Evolutionary conservation across 345 rosid genomes (phyloP).

Genomic region (Xanthoceras sorbifolium): DNA sequence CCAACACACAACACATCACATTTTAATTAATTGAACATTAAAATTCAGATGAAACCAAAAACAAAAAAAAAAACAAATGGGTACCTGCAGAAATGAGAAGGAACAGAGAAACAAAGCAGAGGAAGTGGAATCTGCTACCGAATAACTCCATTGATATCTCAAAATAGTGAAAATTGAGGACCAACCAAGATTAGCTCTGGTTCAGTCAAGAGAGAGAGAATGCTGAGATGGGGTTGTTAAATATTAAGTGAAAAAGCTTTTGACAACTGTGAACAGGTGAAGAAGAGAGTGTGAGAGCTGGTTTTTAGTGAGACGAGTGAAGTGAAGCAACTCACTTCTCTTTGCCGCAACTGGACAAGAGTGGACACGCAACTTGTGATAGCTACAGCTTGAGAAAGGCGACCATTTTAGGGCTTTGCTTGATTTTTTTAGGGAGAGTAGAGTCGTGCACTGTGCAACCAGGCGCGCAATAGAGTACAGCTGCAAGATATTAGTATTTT

Average conservation of each 20-base stretch:
- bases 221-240: not conserved
- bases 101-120: conserved; percentile 19
- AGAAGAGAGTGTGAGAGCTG: not conserved
- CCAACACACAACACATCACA: not conserved
- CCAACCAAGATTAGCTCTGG: not conserved
- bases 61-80: not conserved
- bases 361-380: conserved; percentile 3
- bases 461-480: not conserved
- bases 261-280: not conserved
- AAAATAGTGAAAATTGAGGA: conserved; percentile 1
- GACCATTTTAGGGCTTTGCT: not conserved
- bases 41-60: not conserved
- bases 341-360: not conserved
- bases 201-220: not conserved
- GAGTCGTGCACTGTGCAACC: not conserved
- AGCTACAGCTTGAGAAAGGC: not conserved
- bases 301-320: not conserved
- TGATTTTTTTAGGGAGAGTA: not conserved
- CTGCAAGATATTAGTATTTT: too few relatives aligned
- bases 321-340: not conserved
- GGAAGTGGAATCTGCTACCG: conserved; percentile 3
- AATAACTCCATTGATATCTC: conserved; percentile 17
- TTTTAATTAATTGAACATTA: not conserved
- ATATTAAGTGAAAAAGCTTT: not conserved
- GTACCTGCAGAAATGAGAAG: conserved; percentile 45